phyloP scores from a whole-genome alignment of 176 grass and related monocot genomes.

The Thinopyrum elongatum region DNA sequence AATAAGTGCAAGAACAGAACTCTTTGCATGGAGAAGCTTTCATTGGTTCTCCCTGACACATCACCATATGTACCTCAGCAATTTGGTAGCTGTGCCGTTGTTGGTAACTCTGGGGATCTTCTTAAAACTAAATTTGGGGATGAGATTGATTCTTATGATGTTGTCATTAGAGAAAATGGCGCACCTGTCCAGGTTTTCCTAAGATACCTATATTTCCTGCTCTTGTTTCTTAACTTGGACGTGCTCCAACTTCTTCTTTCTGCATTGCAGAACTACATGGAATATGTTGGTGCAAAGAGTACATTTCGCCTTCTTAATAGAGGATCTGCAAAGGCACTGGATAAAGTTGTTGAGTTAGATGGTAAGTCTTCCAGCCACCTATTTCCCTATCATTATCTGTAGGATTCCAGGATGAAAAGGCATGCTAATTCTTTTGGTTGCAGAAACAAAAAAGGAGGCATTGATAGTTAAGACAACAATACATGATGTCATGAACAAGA shows the following conservation, averaged over 20 bases:
- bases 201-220: conserved; percentile 27
- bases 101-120: conserved; percentile 96
- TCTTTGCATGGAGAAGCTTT: conserved; percentile 88
- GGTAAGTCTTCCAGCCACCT: conserved; percentile 36
- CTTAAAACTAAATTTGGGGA: conserved; percentile 94
- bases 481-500: conserved; percentile 96
- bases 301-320: conserved; percentile 96
- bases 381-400: conserved; percentile 9
- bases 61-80: conserved; percentile 78
- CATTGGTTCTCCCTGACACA: conserved; percentile 75
- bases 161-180: conserved; percentile 90
- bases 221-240: conserved; percentile 17
- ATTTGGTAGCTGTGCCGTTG: conserved; percentile 82
- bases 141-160: conserved; percentile 95
- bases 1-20: conserved; percentile 76
- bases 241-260: conserved; percentile 8
- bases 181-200: conserved; percentile 76
- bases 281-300: conserved; percentile 94
- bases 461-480: conserved; percentile 95
- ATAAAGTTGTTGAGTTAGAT: conserved; percentile 98
- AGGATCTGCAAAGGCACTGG: conserved; percentile 97
- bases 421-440: conserved; percentile 27
- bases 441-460: conserved; percentile 87
- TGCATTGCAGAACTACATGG: conserved; percentile 79
- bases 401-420: conserved; percentile 4